Evolutionary conservation across 768 basidiomycete species (phyloP), one percentile per base, ranked within the genome.

Genomic region (Boletus subparvulus): DNA sequence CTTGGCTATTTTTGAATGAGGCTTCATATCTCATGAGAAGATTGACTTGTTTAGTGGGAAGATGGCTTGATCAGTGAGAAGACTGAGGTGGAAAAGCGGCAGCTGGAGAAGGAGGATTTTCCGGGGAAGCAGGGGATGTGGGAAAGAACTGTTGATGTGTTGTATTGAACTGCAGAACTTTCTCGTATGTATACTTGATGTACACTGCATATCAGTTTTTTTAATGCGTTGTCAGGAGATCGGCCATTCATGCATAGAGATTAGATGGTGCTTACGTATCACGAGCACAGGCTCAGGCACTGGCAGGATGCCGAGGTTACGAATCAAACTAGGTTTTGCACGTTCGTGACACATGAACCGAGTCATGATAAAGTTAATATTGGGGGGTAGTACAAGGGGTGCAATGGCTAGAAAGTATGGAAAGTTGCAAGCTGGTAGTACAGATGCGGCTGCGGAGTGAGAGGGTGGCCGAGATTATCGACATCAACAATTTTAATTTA

Each of bases 71-170:
- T 28, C 6, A 28, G 28, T 28, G 28, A 6, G 28, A 28, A 28
- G 28, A 28, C 16, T 57, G 83, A 84, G 44, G 86, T 85, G 63
- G 86, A 89, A 68, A 74, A 78, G 60, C 73, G 69, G 53, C 83
- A 76, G 61, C 81, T 50, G 74, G 21, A 21, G 26, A 28, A 69
- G 36, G 76, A 85, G 63, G 72, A 45, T 63, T 64, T 28, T 28
- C 28, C 28, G 28, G 26, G 26, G 26, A 6, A 63, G 9, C 48
- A 52, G 50, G 58, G 66, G 36, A 55, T 48, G 35, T 68, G 65
- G 69, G 60, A 61, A 48, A 66, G 53, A 51, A 33, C 73, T 30
- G 66, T 61, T 50, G 72, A 69, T 28, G 43, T 58, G 24, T 41
- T 72, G 42, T 59, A 58, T 52, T 61, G 54, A 19, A 21, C 12